Conservation (phyloP, 768 basidiomycete species). For the Boletus insuetus region DNA sequence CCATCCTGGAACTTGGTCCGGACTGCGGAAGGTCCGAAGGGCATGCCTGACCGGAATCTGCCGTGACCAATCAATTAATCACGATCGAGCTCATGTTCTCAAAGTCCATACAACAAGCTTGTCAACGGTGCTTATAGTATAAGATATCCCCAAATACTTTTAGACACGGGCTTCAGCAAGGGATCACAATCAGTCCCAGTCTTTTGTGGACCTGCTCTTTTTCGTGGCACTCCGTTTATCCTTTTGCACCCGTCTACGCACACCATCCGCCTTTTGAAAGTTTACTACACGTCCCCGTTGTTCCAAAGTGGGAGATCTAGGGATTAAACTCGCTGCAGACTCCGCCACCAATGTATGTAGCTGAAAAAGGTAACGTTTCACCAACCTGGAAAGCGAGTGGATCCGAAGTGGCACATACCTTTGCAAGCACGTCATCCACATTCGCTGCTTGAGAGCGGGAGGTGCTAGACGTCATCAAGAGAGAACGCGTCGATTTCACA, state of each 20-base stretch:
- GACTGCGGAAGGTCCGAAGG: no score
- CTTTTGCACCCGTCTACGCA: constrained; percentile 26
- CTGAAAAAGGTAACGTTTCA: constrained; percentile 8
- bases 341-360: constrained; percentile 25
- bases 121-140: no score
- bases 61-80: no score
- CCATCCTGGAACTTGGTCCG: no score
- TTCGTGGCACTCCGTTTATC: constrained; percentile 25
- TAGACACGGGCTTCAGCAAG: not conserved
- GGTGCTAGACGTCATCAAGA: constrained; percentile 65
- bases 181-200: constrained; percentile 22
- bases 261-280: constrained; percentile 20
- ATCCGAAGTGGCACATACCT: constrained; percentile 38
- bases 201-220: constrained; percentile 25
- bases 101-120: no score
- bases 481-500: constrained; percentile 62
- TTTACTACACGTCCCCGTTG: constrained; percentile 26
- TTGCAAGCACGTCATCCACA: constrained; percentile 65
- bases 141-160: no score
- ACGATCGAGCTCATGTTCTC: no score
- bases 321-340: constrained; percentile 24
- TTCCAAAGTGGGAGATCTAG: constrained; percentile 19
- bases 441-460: constrained; percentile 80
- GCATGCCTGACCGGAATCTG: no score
- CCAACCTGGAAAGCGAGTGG: not conserved